A percentile compares a stretch with the other conserved stretches of the same genome.
These are phyloP conservation scores for Annulohypoxylon stygium DNA, from an alignment of 495 filamentous ascomycete species.

Conservation along the genomic window DNA sequence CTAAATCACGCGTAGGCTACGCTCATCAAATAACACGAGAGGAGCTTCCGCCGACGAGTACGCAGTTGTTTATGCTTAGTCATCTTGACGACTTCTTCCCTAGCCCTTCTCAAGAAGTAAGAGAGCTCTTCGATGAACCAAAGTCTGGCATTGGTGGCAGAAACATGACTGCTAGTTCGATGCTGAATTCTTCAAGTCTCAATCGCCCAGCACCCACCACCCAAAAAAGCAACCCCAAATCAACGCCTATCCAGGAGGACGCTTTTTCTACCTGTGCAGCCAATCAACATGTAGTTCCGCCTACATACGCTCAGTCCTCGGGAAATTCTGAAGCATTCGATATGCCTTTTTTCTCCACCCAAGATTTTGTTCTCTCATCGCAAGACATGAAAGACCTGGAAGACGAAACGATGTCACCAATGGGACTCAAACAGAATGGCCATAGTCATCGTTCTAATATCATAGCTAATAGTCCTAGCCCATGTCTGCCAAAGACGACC, in stretches of 20 bases:
- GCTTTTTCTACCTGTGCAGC: background rate
- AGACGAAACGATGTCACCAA: constrained; percentile 37
- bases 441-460: background rate
- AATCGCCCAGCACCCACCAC: background rate
- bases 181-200: background rate
- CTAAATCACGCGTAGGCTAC: background rate
- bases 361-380: constrained; percentile 61
- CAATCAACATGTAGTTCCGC: background rate
- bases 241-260: background rate
- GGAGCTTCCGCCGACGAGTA: constrained; percentile 52
- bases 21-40: background rate
- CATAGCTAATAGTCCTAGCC: background rate
- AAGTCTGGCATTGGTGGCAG: constrained; percentile 3
- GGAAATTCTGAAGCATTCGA: constrained; percentile 31
- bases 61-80: constrained; percentile 60
- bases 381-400: constrained; percentile 63
- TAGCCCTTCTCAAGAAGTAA: constrained; percentile 60
- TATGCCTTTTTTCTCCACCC: constrained; percentile 58
- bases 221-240: background rate
- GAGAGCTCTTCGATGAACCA: constrained; percentile 58
- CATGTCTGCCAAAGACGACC: constrained; percentile 32
- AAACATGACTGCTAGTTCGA: background rate
- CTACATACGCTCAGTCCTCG: constrained; percentile 10
- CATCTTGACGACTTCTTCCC: constrained; percentile 65
- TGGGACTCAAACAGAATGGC: constrained; percentile 21